Conservation (phyloP, 257 asterid species). For the Striga asiatica region DNA sequence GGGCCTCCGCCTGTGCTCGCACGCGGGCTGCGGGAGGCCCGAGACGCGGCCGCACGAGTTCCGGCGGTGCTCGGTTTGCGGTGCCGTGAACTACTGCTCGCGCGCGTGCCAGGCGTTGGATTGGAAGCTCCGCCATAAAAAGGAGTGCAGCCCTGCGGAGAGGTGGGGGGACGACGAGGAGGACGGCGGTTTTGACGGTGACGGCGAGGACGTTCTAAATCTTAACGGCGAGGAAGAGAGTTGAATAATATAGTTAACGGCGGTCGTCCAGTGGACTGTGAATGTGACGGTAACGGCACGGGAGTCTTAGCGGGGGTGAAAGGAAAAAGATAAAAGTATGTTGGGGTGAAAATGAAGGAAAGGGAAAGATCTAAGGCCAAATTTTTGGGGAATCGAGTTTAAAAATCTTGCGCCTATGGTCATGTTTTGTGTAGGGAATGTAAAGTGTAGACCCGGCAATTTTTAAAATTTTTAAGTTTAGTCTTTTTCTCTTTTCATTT, state of each 20-base stretch:
- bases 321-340: conserved; percentile 1
- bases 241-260: background rate
- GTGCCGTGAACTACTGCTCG: conserved; percentile 84
- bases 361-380: conserved; percentile 4
- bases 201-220: no score
- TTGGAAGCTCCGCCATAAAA: conserved; percentile 87
- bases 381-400: conserved; percentile 11
- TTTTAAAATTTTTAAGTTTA: no score
- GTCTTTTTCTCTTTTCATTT: no score
- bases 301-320: conserved; percentile 18
- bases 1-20: conserved; percentile 71
- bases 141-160: conserved; percentile 58
- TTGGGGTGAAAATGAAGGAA: conserved; percentile 2
- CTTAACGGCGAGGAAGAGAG: conserved; percentile 13
- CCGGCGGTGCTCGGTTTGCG: conserved; percentile 83
- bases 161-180: conserved; percentile 32
- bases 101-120: conserved; percentile 96
- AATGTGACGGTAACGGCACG: conserved; percentile 16
- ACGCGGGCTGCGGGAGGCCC: conserved; percentile 85
- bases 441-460: conserved; percentile 5
- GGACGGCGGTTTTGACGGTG: conserved; percentile 18
- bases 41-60: conserved; percentile 83
- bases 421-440: background rate
- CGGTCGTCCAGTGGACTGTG: background rate
- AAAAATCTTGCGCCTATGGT: background rate